Evolutionary conservation across 2,329 filamentous ascomycete genomes (phyloP), one percentile per base, ranked within the genome.

Genomic region (Colletotrichum acutatum): DNA sequence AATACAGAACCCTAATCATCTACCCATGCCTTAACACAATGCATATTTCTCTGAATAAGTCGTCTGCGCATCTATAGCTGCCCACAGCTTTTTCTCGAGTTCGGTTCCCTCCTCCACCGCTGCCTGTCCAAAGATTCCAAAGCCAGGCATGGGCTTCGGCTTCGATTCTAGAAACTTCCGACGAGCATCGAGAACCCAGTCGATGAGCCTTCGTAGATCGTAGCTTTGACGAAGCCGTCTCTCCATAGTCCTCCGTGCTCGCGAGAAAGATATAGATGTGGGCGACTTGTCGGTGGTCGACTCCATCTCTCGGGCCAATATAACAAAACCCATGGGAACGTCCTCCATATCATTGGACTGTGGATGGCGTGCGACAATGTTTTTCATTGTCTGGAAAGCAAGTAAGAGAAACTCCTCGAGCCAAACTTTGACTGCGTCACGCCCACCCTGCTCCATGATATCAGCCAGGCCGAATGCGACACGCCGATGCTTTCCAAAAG

Each of bases 71-170:
- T 72, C 65, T 1, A 72, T 24, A n/a, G 12, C 37, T 16, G 34
- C 71, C 71, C 71, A 73, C 12, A 73, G 3, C 8, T 14, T 60
- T 28, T 66, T 56, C 19, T 73, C 71, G 14, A 70, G 22, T 0
- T 30, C 28, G 0, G 54, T 65, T 14, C 54, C 71, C 22, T 73
- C 52, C 7, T 57, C 32, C 16, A 6, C 14, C 5, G 9, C 30
- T 14, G 8, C 2, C 46, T 61, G 70, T 2, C 66, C 71, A 8
- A 70, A 73, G 5, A 19, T 22, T 4, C 60, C 66, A 19, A 70
- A 71, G 1, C 71, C 71, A 28, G 71, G 71, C 12, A 73, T 61
- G 5, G 52, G 26, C 49, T 42, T 72, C 9, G 70, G 60, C 24
- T 60, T 57, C 2, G 54, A 49, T 12, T 52, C 42, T 6, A 71